Conservation (phyloP, 2,329 filamentous ascomycete genomes). For the Nemania sp. region DNA sequence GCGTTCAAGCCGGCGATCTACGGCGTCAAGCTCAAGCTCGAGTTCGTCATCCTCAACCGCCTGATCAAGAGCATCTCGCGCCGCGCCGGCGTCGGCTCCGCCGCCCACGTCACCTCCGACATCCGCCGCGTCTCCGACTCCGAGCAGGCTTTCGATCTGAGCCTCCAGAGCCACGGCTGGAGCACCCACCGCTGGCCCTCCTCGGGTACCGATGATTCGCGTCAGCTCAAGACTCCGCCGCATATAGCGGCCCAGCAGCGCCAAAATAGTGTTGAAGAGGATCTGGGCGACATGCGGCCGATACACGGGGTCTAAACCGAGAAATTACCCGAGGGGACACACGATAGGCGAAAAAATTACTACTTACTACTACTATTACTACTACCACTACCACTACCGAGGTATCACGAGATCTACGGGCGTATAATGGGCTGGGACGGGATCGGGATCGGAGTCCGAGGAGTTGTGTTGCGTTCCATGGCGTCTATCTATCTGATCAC, state of each 20-base stretch:
- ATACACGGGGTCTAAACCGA: constrained; percentile 2
- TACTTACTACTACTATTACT: no score
- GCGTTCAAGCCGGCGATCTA: constrained; percentile 41
- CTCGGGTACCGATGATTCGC: constrained; percentile 13
- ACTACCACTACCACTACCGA: no score
- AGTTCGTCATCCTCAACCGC: constrained; percentile 41
- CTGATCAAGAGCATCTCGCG: constrained; percentile 35
- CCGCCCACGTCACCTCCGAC: no score
- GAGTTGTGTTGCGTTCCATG: constrained; percentile 7
- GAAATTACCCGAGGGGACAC: neutral
- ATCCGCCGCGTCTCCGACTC: constrained; percentile 19
- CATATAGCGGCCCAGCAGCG: constrained; percentile 22
- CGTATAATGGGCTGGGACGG: no score
- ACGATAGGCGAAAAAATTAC: no score
- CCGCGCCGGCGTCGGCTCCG: constrained; percentile 7
- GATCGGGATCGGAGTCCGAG: constrained; percentile 13
- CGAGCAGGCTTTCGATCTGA: constrained; percentile 10
- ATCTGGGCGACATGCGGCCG: constrained; percentile 9
- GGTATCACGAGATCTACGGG: constrained; percentile 1
- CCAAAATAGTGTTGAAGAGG: no score
- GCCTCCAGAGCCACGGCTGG: constrained; percentile 6
- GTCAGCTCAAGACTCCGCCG: constrained; percentile 16
- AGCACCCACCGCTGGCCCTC: constrained; percentile 7
- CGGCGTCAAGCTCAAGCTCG: constrained; percentile 42
- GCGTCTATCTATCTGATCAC: neutral